Evolutionary conservation across 805 yeast species (phyloP), one percentile per base, ranked within the genome.

Genomic region (Schwanniomyces yamadae): DNA sequence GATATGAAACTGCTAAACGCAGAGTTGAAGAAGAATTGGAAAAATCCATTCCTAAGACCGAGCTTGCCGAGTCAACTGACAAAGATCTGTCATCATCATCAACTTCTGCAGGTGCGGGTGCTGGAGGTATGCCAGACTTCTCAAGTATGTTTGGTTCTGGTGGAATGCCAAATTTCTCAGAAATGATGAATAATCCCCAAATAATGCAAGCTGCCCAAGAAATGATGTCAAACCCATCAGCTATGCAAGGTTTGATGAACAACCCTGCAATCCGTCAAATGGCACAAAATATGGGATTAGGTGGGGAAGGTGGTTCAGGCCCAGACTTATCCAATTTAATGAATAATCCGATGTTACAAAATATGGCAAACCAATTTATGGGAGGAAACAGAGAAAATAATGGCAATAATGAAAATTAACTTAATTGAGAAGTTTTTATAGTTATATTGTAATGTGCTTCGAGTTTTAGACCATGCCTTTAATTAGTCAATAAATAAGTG

Each of bases 1-100:
- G 96, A 36, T 89, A 80, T 58, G 96, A 91, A 61, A 86, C 96
- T 23, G 97, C 97, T 16, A 86, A 87, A 69, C 78, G 77, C 62
- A 82, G 90, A 58, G 87, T 85, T 25, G 88, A 84, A 52, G 90
- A 83, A 55, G 85, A 87, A 37, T 64, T 82, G 46, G 78, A 73
- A 48, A 58, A 45, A 34, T 52, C 63, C 3, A 55, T 66, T 30
- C 47, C 65, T 26, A 44, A 37, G 42, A 49, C 69, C 16, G 63
- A 70, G 24, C 63, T 54, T n/a, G 52, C 39, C 11, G 34, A 23
- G 11, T 10, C 34, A 11, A 16, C 20, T 31, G 5, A 8, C 20
- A 16, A n/a, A 8, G 33, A 20, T 9, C 8, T 13, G 28, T 25
- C 28, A 7, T 4, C 42, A 33, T 45, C 64, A 13, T 51, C 57